Evolutionary conservation across 306 rosid genomes (phyloP), one percentile per base, ranked within the genome.

Genomic region (Sesbania bispinosa): DNA sequence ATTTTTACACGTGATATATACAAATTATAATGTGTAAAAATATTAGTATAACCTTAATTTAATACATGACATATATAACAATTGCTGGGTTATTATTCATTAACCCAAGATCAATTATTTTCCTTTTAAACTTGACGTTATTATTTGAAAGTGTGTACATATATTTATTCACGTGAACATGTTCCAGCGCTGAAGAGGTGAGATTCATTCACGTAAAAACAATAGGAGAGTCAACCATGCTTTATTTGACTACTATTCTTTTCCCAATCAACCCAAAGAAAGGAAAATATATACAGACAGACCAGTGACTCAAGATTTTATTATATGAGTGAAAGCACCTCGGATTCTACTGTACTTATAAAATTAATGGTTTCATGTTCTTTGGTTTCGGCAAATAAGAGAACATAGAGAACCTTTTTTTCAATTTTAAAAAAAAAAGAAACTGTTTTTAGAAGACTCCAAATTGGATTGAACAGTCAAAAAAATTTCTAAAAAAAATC

Each of bases 171-270:
- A 52, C 29, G 32, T 26, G 35, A 13, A 21, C 7, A 65, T 8
- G 9, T 16, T 62, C 46, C 62, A 60, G 13, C 8, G 29, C 1
- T 19, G 36, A 35, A 41, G 23, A 50, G 20, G 36, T 51, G 42
- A 45, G 33, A 67, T 14, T 39, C 18, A 24, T 21, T 52, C 38
- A 75, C 55, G 65, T 46, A 75, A 70, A 58, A 62, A n/a, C 58
- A 46, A 47, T 38, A 21, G 11, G 9, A 39, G 62, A 63, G 82
- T 79, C 79, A 76, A 83, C 74, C 73, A 47, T 66, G 32, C 74
- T 70, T 66, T 79, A n/a, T 71, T 79, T 83, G 87, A 79, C 84
- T 61, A 53, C n/a, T n/a, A n/a, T 43, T 73, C 27, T 74, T 62
- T 73, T 67, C 47, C 62, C 45, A 62, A 38, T 55, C 48, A 71